Evolutionary conservation across 495 filamentous ascomycete genomes (phyloP).

Genomic region (Penicillium egyptiacum): DNA sequence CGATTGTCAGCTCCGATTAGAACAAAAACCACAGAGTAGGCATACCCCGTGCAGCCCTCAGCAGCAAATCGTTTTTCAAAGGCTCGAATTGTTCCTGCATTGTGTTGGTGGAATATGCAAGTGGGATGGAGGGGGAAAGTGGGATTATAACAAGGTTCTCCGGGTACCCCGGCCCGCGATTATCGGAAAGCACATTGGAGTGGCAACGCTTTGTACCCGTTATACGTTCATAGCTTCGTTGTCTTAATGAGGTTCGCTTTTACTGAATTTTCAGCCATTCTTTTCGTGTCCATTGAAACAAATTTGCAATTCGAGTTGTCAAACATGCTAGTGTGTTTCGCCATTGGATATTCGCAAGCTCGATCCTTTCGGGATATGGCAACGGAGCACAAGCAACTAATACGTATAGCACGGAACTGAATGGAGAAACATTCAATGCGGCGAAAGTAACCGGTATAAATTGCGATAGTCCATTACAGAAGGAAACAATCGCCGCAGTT

Average conservation of each 20-base stretch:
- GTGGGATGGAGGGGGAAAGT: slow-evolving; percentile 30
- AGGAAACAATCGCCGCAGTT: background rate
- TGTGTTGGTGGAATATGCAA: slow-evolving; percentile 30
- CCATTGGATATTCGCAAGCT: background rate
- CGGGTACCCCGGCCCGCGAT: slow-evolving; percentile 19
- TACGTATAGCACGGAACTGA: background rate
- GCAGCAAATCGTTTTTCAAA: slow-evolving; percentile 84
- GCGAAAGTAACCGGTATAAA: background rate
- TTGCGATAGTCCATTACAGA: background rate
- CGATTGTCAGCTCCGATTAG: slow-evolving; percentile 25
- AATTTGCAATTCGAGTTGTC: background rate
- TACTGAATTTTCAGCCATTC: background rate
- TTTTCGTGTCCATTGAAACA: background rate
- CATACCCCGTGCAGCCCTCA: slow-evolving; percentile 85
- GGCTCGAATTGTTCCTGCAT: slow-evolving; percentile 72
- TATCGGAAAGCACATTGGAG: slow-evolving; percentile 14
- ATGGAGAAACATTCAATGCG: background rate
- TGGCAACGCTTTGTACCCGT: background rate
- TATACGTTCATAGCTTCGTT: background rate
- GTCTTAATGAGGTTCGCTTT: background rate
- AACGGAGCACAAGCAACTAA: background rate
- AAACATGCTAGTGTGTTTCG: background rate
- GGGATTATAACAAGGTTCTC: slow-evolving; percentile 18
- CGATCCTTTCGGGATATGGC: background rate
- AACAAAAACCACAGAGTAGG: background rate